Conservation (phyloP, 352 stramenopile species). For the Globisporangium carolinianum region DNA sequence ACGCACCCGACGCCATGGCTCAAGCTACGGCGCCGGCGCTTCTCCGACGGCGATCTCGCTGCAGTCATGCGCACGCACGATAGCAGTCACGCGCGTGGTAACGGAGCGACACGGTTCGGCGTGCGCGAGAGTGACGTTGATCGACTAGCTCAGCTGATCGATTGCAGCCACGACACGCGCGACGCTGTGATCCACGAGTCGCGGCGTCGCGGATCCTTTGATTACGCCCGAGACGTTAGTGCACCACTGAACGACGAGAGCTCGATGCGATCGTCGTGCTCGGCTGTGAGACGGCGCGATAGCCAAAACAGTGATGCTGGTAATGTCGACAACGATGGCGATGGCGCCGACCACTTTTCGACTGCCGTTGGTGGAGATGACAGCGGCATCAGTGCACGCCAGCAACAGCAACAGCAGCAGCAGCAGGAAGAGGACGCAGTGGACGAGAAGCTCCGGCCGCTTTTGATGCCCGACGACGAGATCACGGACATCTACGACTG, state of each 20-base stretch:
- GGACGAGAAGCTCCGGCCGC: conserved; percentile 60
- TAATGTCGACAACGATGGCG: conserved; percentile 8
- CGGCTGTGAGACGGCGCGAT: not conserved
- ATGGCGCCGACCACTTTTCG: conserved; percentile 5
- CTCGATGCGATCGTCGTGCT: not conserved
- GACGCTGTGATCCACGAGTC: not conserved
- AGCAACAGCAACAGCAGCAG: conserved; percentile 6
- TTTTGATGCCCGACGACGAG: conserved; percentile 59
- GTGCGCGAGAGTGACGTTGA: not conserved
- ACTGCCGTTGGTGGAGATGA: no score
- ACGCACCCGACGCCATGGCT: no score
- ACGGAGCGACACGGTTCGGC: no score
- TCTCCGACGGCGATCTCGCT: conserved; percentile 10
- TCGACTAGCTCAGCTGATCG: no score
- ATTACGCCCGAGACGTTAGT: not conserved
- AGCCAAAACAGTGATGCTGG: conserved; percentile 19
- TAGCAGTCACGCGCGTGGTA: not conserved
- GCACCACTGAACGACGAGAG: not conserved
- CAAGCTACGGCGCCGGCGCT: conserved; percentile 1
- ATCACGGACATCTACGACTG: conserved; percentile 65
- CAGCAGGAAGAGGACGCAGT: conserved; percentile 28
- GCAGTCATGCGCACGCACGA: not conserved
- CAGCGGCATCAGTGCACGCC: no score
- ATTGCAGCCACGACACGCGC: not conserved
- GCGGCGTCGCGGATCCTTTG: conserved; percentile 5